Percentiles rank a stretch among this genome's conserved stretches.
Conservation (phyloP, 495 filamentous ascomycete species). For the Penicillium dipodomyicola region DNA sequence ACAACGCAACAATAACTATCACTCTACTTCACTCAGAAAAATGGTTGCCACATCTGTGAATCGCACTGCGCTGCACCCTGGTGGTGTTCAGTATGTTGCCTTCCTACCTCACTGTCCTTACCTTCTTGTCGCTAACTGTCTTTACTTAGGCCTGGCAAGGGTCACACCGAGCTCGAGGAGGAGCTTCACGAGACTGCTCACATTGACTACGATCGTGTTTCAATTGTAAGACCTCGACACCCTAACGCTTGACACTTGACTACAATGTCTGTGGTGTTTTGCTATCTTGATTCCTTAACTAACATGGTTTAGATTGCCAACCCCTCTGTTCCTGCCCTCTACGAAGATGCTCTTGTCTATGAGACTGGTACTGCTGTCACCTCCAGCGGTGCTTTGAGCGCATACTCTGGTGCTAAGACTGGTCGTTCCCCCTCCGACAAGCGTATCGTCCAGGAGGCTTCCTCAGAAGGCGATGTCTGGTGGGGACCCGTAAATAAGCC, state of each 20-base stretch:
- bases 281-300: conserved; percentile 14
- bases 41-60: conserved; percentile 81
- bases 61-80: conserved; percentile 84
- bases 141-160: conserved; percentile 63
- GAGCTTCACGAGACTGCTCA: conserved; percentile 97
- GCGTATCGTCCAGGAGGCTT: conserved; percentile 88
- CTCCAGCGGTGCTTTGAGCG: conserved; percentile 87
- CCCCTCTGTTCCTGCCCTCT: conserved; percentile 86
- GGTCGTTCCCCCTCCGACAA: conserved; percentile 96
- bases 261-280: conserved; percentile 5
- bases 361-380: conserved; percentile 97
- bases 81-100: conserved; percentile 80
- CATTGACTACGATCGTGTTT: conserved; percentile 98
- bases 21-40: conserved; percentile 55
- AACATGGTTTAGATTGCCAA: conserved; percentile 67
- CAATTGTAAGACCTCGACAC: conserved; percentile 66
- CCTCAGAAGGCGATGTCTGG: conserved; percentile 90
- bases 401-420: conserved; percentile 97
- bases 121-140: conserved; percentile 33
- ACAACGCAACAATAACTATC: conserved; percentile 62
- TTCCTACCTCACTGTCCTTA: conserved; percentile 15
- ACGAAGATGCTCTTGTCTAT: conserved; percentile 99
- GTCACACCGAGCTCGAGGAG: conserved; percentile 96
- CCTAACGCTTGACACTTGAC: conserved; percentile 7
- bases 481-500: conserved; percentile 99